Base-by-base conservation (phyloP, 2,329 filamentous ascomycete genomes). In the Fusarium palustre region DNA sequence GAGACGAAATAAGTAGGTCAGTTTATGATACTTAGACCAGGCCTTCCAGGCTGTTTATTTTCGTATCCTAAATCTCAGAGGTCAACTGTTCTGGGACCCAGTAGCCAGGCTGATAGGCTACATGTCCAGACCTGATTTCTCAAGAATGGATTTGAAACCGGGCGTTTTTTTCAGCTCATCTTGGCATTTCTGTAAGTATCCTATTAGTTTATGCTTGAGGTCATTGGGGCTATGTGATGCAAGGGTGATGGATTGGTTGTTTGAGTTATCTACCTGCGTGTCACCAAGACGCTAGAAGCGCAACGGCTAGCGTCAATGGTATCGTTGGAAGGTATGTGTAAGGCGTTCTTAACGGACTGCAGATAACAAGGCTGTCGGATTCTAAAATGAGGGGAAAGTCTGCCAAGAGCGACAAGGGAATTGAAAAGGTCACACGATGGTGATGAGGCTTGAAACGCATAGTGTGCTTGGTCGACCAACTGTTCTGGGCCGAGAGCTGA, bases 221-320 rank as follows among this genome's bases (percentile, higher is more conserved):
- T 36, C 43, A 55, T 39, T 22, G 50, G 69, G 72, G 72, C 72
- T 73, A 64, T 72, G 72, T 54, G 47, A 62, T 54, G 68, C 70
- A 74, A 57, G 70, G 72, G 36, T 50, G 34, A 49, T 36, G 54
- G 46, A 69, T 68, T 68, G 65, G 67, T 39, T 48, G 49, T 33
- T 48, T 12, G 47, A 50, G 36, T 49, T 41, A 39, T 28, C 20
- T 10, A 59, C n/a, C 36, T 39, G 36, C 36, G 36, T 20, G n/a
- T 46, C 39, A 43, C 42, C 57, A 62, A 53, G 53, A 42, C 59
- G 66, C 72, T 70, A 73, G 60, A 64, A 64, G 36, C 50, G 39
- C 57, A 59, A 59, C 57, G 30, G 47, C 50, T 67, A 57, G 60
- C 41, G 55, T 55, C 50, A 39, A 31, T 18, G 36, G 38, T 46